Base-by-base conservation (phyloP, 2,329 filamentous ascomycete species). In the Nemania serpens region DNA sequence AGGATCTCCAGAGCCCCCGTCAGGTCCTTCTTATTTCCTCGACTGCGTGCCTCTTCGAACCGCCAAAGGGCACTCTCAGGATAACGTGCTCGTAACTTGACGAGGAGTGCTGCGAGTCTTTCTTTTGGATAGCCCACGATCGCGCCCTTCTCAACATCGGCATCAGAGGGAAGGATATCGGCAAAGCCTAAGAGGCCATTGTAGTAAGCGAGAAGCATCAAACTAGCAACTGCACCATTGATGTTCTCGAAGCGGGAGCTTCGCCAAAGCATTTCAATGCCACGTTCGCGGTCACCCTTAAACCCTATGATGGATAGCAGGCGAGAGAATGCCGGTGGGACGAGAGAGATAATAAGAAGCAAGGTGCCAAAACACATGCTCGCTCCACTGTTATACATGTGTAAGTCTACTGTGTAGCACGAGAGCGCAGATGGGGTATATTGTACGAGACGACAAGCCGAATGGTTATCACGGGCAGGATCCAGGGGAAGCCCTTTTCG, bases 321-420 rank as follows among this genome's bases (percentile, higher is more conserved):
- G 58, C 87, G 90, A n/a, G 86, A 89, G 75, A 98, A 97, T 0
- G 93, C 87, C 0, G 95, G 95, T 0, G 95, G 96, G 0, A 98
- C 88, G 79, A 98, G 90, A 12, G 92, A 96, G n/a, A 98, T 88
- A 55, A 98, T 82, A 1, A 98, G 82, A 13, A 96, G 83, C 1
- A 98, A 78, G 34, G 96, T 84, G 2, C 95, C 95, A 70, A 93
- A 97, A 75, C 93, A 97, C 75, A 97, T 89, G 72, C 91, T 95
- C 5, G 88, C 86, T 10, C 93, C 94, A 0, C 91, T 93, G 74
- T 54, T 22, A 51, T 41, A 22, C 11, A 51, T 25, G 51, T 45
- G 58, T 63, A 47, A 63, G 61, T 46, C 5, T 33, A 15, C 2
- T 41, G 22, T 58, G 6, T 17, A 25, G 25, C 2, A 7, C 43